These are phyloP conservation scores for Ophiocordyceps australis DNA, from an alignment of 2,329 filamentous ascomycete genomes.

Conservation along the genomic window DNA sequence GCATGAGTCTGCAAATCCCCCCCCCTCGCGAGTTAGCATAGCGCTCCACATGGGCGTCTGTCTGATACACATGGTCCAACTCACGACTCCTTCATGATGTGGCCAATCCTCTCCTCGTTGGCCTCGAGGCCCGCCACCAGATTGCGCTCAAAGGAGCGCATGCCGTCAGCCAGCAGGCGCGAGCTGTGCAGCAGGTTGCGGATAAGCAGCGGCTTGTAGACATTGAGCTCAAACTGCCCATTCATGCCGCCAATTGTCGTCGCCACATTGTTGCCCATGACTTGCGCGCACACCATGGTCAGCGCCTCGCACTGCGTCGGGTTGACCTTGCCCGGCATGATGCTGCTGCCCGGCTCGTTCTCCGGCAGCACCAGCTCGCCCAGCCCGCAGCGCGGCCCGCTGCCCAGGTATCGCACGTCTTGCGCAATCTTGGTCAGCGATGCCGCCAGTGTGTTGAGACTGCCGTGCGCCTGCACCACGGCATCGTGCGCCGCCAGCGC, in stretches of 20 bases:
- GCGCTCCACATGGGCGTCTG: too few species aligned
- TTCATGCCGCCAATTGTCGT: constrained; percentile 90
- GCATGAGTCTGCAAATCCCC: constrained; percentile 92
- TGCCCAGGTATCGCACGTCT: constrained; percentile 93
- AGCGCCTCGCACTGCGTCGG: constrained; percentile 95
- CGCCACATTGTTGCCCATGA: constrained; percentile 93
- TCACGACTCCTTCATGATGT: constrained; percentile 88
- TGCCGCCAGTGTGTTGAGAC: constrained; percentile 78
- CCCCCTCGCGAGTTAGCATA: too few species aligned
- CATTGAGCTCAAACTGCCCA: constrained; percentile 97
- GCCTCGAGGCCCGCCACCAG: constrained; percentile 75
- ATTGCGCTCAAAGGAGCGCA: constrained; percentile 91
- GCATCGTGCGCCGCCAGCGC: constrained; percentile 90
- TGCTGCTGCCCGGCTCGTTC: constrained; percentile 93
- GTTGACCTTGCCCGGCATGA: constrained; percentile 99
- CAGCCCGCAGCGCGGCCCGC: constrained; percentile 85
- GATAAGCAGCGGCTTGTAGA: constrained; percentile 96
- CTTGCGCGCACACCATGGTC: constrained; percentile 94
- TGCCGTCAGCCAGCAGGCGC: constrained; percentile 75
- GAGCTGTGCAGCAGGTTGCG: constrained; percentile 87
- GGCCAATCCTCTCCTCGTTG: constrained; percentile 81
- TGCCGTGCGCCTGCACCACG: constrained; percentile 82
- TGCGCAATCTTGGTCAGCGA: constrained; percentile 97
- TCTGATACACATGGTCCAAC: too few species aligned
- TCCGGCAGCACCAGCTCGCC: constrained; percentile 87